Evolutionary conservation across 371 early-diverging fungal species (phyloP).

Genomic region (Rhizopus arrhizus): DNA sequence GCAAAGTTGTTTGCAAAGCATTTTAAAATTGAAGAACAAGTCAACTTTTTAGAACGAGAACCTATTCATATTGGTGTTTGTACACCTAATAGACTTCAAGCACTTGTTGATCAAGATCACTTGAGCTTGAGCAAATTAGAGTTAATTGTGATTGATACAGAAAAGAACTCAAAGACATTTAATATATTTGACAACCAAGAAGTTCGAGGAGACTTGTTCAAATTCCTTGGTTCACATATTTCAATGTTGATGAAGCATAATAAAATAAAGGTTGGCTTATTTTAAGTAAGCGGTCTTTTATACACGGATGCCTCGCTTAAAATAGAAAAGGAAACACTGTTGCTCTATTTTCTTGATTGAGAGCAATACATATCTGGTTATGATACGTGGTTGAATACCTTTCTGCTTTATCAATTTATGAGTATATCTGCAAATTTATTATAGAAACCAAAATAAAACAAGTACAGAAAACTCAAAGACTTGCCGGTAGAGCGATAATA

Average conservation of each 20-base stretch:
- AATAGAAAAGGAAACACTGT: no score
- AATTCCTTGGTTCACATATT: conserved; percentile 41
- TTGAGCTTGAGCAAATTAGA: conserved; percentile 68
- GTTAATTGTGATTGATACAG: conserved; percentile 73
- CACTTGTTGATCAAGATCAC: conserved; percentile 66
- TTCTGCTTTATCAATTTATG: no score
- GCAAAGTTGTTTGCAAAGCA: conserved; percentile 88
- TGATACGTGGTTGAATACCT: no score
- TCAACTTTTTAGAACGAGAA: conserved; percentile 56
- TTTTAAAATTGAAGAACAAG: conserved; percentile 79
- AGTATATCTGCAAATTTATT: no score
- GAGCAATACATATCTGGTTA: neutral
- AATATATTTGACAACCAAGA: conserved; percentile 78
- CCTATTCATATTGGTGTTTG: conserved; percentile 78
- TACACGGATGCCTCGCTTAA: neutral
- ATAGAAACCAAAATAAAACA: no score
- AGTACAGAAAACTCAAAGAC: no score
- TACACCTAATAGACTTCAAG: conserved; percentile 79
- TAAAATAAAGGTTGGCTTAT: conserved; percentile 43
- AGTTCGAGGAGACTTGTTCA: conserved; percentile 67
- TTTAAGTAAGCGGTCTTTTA: conserved; percentile 18
- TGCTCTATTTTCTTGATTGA: neutral
- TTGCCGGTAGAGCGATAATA: no score
- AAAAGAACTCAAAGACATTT: conserved; percentile 75
- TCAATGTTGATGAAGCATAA: conserved; percentile 40